These are phyloP conservation scores for Proliferodiscus dingleyae DNA, from an alignment of 2,329 filamentous ascomycete species.

Conservation along the genomic window DNA sequence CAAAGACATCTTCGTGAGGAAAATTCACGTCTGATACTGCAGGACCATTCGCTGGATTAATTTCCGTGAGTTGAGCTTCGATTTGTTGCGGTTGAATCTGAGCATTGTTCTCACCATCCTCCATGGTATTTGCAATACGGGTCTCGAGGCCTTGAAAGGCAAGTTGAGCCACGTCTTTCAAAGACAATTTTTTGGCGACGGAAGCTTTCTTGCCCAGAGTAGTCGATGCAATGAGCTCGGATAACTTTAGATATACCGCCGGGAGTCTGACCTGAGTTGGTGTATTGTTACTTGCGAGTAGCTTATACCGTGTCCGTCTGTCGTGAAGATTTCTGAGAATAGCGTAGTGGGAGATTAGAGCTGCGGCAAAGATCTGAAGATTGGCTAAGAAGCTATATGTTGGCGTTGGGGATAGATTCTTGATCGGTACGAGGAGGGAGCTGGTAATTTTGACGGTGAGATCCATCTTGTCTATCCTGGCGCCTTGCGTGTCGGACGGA, in stretches of 20 bases:
- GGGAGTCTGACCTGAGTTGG: constrained; percentile 25
- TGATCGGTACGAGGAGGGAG: constrained; percentile 25
- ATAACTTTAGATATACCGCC: constrained; percentile 24
- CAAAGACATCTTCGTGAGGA: constrained; percentile 22
- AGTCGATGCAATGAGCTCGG: constrained; percentile 25
- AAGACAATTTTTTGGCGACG: neutral
- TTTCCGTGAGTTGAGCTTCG: neutral
- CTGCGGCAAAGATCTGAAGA: constrained; percentile 34
- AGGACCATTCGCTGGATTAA: neutral
- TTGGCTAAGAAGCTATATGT: constrained; percentile 32
- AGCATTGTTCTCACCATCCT: neutral
- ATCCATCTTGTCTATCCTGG: constrained; percentile 10
- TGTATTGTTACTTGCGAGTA: constrained; percentile 27
- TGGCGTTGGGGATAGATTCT: constrained; percentile 21
- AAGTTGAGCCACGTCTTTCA: constrained; percentile 50
- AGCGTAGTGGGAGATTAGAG: constrained; percentile 34
- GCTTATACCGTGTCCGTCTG: constrained; percentile 19
- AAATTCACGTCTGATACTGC: neutral
- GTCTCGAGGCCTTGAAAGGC: constrained; percentile 41
- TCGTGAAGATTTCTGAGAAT: constrained; percentile 33
- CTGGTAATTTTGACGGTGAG: constrained; percentile 19
- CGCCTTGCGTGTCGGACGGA: constrained; percentile 1
- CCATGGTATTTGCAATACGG: neutral
- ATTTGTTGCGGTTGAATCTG: neutral
- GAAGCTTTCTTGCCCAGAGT: constrained; percentile 13